Conservation (phyloP, 306 rosid species). For the Citrullus colocynthis region DNA sequence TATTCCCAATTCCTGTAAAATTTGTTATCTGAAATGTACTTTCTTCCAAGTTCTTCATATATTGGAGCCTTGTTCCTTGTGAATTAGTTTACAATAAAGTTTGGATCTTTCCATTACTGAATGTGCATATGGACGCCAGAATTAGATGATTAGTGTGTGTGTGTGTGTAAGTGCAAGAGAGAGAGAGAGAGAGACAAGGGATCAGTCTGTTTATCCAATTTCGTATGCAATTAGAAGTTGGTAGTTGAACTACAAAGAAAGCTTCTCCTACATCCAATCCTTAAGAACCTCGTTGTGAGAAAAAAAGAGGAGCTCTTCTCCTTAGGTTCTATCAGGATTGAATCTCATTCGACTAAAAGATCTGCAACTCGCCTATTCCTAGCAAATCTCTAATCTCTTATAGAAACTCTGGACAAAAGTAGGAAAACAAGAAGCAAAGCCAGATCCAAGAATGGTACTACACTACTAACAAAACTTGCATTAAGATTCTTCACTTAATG, state of each 20-base stretch:
- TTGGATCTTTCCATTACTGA: neutral
- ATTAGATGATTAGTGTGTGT: neutral
- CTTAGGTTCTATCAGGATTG: neutral
- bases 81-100: neutral
- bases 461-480: neutral
- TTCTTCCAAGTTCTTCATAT: neutral
- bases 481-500: conserved; percentile 11
- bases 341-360: neutral
- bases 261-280: neutral
- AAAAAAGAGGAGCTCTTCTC: neutral
- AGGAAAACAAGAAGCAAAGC: neutral
- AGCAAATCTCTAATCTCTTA: neutral
- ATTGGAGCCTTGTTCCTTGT: neutral
- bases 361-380: neutral
- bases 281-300: neutral
- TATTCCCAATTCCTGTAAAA: conserved; percentile 9
- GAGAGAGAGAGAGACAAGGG: conserved; percentile 3
- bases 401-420: neutral
- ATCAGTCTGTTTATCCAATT: neutral
- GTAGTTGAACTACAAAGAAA: neutral
- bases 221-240: neutral
- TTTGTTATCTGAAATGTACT: neutral
- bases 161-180: neutral
- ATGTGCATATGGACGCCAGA: neutral
- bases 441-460: neutral